Base-by-base conservation (phyloP, 2,329 filamentous ascomycete species). In the Nannizziopsis arthrosporioides region DNA sequence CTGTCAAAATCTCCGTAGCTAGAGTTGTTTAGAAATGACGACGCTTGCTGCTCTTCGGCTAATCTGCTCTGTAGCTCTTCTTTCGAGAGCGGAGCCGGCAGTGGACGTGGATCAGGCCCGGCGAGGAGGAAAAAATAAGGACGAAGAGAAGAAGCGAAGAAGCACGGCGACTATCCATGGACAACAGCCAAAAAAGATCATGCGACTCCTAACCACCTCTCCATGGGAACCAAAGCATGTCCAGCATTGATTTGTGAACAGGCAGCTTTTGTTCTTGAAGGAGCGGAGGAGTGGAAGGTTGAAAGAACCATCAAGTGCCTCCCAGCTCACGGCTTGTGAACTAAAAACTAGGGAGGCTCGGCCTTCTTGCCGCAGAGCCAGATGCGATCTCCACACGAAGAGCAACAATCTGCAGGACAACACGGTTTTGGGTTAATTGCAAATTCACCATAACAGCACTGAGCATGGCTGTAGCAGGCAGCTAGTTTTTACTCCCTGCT, bases 101-200 rank as follows among this genome's bases (percentile, higher is more conserved):
- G 22, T 19, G 64, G 57, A 53, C 65, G 69, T 27, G 63, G 64
- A 52, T 73, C 69, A 2, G 72, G 73, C 43, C 70, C 71, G 49
- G 76, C 63, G 52, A 76, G 68, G 48, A 77, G 67, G 63, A 76
- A 76, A 51, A 74, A 65, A 75, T 61, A 56, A 77, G 59, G 55
- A 77, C 54, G 50, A 77, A 61, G 47, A 75, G 63, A 53, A 77
- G 62, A 53, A 64, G 22, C 22, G 22, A 27, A 27, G 22, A 68
- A 58, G 61, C 73, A 62, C 60, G 71, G 66, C 63, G 68, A 58
- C 65, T 69, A 61, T 71, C 68, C 68, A 70, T 71, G 53, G 57
- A 63, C 58, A 57, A 59, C 58, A 51, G 40, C 44, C 49, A 30
- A 37, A 42, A 30, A 36, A 38, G n/a, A 36, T n/a, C 47, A 50